These are phyloP conservation scores for Ceratocystis variospora DNA, from an alignment of 2,329 filamentous ascomycete genomes.

Conservation along the genomic window DNA sequence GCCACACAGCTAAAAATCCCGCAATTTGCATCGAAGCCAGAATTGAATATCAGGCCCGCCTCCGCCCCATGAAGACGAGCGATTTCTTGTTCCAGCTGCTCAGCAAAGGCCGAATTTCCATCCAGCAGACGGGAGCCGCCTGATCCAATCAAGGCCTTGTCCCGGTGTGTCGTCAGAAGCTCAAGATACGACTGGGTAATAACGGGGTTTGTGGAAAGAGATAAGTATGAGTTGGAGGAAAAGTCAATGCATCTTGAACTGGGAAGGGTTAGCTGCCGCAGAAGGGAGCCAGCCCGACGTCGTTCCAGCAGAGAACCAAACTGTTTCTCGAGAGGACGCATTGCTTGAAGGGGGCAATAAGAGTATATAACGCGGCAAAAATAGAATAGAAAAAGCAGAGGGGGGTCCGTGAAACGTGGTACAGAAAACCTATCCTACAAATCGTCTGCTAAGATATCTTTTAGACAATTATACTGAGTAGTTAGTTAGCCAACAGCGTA, in stretches of 20 bases:
- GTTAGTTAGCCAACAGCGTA: too few relatives aligned
- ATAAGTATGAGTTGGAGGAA: conserved; percentile 67
- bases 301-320: neutral
- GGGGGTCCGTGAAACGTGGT: too few relatives aligned
- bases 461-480: too few relatives aligned
- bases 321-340: conserved; percentile 6
- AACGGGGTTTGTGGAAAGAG: conserved; percentile 42
- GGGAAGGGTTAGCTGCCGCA: neutral
- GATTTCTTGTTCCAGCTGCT: conserved; percentile 34
- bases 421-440: too few relatives aligned
- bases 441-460: too few relatives aligned
- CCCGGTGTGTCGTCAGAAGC: conserved; percentile 42
- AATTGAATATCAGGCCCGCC: conserved; percentile 39
- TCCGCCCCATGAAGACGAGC: conserved; percentile 35
- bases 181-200: conserved; percentile 37
- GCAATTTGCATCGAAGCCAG: conserved; percentile 53
- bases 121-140: conserved; percentile 41
- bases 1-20: conserved; percentile 49
- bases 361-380: too few relatives aligned
- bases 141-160: conserved; percentile 30
- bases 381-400: too few relatives aligned
- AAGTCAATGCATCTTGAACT: conserved; percentile 45
- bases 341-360: neutral
- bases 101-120: conserved; percentile 35
- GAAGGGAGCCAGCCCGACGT: neutral